Evolutionary conservation across 495 filamentous ascomycete species (phyloP), one percentile per base, ranked within the genome.

Genomic region (Opeltia flavorubescens): DNA sequence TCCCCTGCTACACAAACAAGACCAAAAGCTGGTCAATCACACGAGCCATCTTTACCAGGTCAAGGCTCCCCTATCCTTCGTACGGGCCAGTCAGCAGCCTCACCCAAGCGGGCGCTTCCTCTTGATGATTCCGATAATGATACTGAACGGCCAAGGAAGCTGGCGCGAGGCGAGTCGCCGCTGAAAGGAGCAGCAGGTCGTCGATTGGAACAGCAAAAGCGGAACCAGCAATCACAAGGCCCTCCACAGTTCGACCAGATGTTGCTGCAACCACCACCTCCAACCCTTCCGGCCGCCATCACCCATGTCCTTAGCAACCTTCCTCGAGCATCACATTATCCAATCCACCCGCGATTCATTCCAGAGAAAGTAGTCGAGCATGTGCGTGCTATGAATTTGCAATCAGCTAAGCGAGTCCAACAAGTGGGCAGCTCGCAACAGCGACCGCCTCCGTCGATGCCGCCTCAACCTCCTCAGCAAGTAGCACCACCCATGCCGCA

Each of bases 141-240:
- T 35, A 57, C 61, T 5, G 63, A 60, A 39, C 81, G 78, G 12
- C 86, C 88, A 3, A 80, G 88, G 36, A 96, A 96, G 59, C 65
- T 89, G 43, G 67, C 71, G 41, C 80, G 91, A 18, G 85, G 79
- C 20, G 88, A 83, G 40, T 94, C 86, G 13, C 89, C 93, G 0
- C 69, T 96, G 23, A 54, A 53, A 17, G 95, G 91, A 60, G 84
- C 82, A 9, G 80, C 80, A 1, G 86, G 89, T 17, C 82, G 83
- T 30, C 78, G 88, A 30, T 77, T 86, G 17, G 65, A 91, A 18
- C 84, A 94, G 55, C 84, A 88, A 59, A 81, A 86, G 49, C 77
- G 75, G 53, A 77, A 82, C 20, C 67, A 57, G 35, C 50, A 40
- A 31, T 48, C 50, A 13, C 62, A 61, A 43, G 15, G 46, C 46